These are phyloP conservation scores for Groenewaldozyma salmanticensis DNA, from an alignment of 805 yeast species.

Conservation along the genomic window DNA sequence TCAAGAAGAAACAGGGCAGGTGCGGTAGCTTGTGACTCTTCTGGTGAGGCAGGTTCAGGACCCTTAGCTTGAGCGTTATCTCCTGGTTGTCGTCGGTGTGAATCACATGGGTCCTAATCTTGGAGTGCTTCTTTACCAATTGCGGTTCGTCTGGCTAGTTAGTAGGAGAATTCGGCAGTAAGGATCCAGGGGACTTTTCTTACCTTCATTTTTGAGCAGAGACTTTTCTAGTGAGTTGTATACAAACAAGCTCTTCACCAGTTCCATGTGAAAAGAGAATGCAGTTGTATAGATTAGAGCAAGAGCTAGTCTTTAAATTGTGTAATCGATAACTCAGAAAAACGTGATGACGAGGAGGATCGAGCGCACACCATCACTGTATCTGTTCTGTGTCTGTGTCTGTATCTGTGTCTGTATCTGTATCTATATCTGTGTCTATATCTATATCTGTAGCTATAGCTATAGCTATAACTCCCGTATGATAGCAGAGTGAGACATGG, in stretches of 20 bases:
- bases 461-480: too few species aligned
- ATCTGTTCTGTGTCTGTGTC: too few species aligned
- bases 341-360: too few species aligned
- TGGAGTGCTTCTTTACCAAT: conserved; percentile 15
- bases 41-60: conserved; percentile 20
- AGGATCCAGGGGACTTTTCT: neutral
- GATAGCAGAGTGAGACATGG: too few species aligned
- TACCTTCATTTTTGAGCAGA: conserved; percentile 11
- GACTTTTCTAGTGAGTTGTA: conserved; percentile 13
- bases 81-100: neutral
- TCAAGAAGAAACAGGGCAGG: conserved; percentile 52
- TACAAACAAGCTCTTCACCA: conserved; percentile 12
- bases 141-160: conserved; percentile 13
- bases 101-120: neutral
- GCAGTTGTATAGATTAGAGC: too few species aligned
- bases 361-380: too few species aligned
- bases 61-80: conserved; percentile 11
- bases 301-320: too few species aligned
- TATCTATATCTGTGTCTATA: too few species aligned
- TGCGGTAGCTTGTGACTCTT: conserved; percentile 22
- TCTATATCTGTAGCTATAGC: too few species aligned
- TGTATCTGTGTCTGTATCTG: too few species aligned
- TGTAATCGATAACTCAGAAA: too few species aligned
- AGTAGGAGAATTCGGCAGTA: neutral
- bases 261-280: conserved; percentile 1